These are phyloP conservation scores for Marasmius tenuissimus DNA, from an alignment of 1,284 basidiomycete species.

Conservation along the genomic window DNA sequence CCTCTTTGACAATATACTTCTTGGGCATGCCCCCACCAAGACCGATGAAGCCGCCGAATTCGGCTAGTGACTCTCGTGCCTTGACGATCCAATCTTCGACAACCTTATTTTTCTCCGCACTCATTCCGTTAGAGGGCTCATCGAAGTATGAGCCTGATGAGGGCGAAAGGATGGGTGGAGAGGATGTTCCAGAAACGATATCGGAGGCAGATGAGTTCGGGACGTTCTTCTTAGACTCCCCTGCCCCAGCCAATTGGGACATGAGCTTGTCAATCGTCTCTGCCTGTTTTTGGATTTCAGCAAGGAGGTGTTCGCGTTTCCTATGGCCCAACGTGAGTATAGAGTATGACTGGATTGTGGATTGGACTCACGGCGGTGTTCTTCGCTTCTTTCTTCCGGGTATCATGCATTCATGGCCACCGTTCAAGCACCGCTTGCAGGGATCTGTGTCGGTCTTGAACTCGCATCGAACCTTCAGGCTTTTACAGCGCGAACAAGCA, in stretches of 20 bases:
- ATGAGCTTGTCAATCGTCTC: slow-evolving; percentile 68
- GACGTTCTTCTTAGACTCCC: slow-evolving; percentile 30
- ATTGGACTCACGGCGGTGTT: slow-evolving; percentile 64
- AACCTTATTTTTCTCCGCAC: slow-evolving; percentile 35
- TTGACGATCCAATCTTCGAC: slow-evolving; percentile 74
- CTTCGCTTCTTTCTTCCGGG: slow-evolving; percentile 75
- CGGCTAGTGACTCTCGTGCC: slow-evolving; percentile 63
- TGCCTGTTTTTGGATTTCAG: slow-evolving; percentile 70
- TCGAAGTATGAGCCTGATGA: slow-evolving; percentile 27
- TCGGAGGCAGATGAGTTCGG: slow-evolving; percentile 20
- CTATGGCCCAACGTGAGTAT: slow-evolving; percentile 30
- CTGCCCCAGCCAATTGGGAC: slow-evolving; percentile 60
- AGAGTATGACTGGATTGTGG: neutral
- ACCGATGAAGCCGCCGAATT: slow-evolving; percentile 64
- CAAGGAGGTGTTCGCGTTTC: slow-evolving; percentile 75
- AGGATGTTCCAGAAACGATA: slow-evolving; percentile 26
- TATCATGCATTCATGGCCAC: slow-evolving; percentile 68
- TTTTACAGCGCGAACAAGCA: slow-evolving; percentile 73
- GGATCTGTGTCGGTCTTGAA: slow-evolving; percentile 65
- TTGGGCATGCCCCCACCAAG: slow-evolving; percentile 54
- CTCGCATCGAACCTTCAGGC: slow-evolving; percentile 75
- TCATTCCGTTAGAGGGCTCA: slow-evolving; percentile 20
- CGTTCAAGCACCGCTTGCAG: slow-evolving; percentile 68
- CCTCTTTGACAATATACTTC: slow-evolving; percentile 46
- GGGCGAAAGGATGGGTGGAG: slow-evolving; percentile 36